Evolutionary conservation across 768 basidiomycete species (phyloP), one percentile per base, ranked within the genome.

Genomic region (Suillus discolor): DNA sequence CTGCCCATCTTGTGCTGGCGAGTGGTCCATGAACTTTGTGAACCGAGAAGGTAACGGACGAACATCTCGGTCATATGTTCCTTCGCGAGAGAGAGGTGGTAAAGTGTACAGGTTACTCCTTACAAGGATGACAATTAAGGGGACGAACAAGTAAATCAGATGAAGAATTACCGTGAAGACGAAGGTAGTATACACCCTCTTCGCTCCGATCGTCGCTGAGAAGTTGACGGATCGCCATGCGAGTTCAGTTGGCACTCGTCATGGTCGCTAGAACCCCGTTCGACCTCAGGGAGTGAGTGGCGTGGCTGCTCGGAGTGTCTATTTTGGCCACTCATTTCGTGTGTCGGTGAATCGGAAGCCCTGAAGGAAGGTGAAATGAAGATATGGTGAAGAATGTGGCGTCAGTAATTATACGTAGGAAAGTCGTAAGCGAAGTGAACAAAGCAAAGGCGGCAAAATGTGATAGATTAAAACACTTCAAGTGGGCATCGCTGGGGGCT

Each of bases 31-130:
- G 57, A 63, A 44, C 57, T 68, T 75, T 73, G 76, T 76, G 54
- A 74, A 70, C 66, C 77, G 74, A 63, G 75, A 73, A 65, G 67
- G 74, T 49, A 76, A 70, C 61, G 78, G 71, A 63, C 75, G 72
- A 51, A 72, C 72, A 75, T 77, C 74, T 41, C 71, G 75, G 74
- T 74, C 74, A 73, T 71, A 68, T 70, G 71, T 72, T 60, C 70
- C 71, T 61, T 77, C 74, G 61, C 72, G 74, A 67, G 75, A 67
- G 63, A 76, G 68, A 67, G 75, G 70, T 68, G 75, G 75, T 66
- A 75, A 68, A 63, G 66, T 77, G 75, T 77, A 75, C 71, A 72
- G 77, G 64, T 67, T 67, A 20, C 28, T 60, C 20, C 54, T 55
- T 55, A 18, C 28, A 28, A 28, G 6, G 8, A 60, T 2, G 18